Base-by-base conservation (phyloP, 768 basidiomycete species). In the Tylopilus balloui region DNA sequence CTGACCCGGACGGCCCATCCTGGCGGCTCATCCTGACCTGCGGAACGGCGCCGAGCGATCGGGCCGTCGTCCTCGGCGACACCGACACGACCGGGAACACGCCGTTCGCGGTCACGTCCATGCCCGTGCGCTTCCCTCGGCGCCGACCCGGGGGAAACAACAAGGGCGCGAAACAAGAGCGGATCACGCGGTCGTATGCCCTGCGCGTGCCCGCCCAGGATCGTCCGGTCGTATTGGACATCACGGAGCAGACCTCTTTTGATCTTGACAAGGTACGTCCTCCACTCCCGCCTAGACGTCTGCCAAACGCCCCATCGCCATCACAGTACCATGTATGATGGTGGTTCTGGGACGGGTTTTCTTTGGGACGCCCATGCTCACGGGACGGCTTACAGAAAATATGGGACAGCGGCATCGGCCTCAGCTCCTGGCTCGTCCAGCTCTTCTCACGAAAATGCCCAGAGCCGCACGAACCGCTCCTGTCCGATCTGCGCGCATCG, bases 351-450 rank as follows among this genome's bases (percentile, higher is more conserved):
- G 5, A 31, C 13, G 3, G 5, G 7, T 4, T 14, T 15, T 15
- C n/a, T 31, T 15, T 1, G 15, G 1, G 31, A 31, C 31, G 2
- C 31, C 36, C 41, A n/a, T n/a, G 47, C 62, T 64, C 45, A 55
- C 54, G 46, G 17, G 3, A 12, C 8, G 25, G 47, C 20, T 31
- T n/a, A 23, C 71, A 95, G 93, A 95, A 95, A 91, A 78, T 95
- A 46, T 96, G 93, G 93, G 92, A 95, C 63, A 93, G 92, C 36
- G 93, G 93, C 2, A 76, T 95, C 40, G 92, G 88, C 6, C 69
- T 93, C 17, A 84, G 86, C 49, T 79, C 90, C 3, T 93, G 88
- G 88, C 70, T 95, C 4, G 71, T 78, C 1, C 62, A 50, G 24
- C 67, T 73, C 51, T 54, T 62, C 70, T 45, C 45, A 12, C 46